Evolutionary conservation across 2,329 filamentous ascomycete species (phyloP), one percentile per base, ranked within the genome.

Genomic region (Atkinsonella hypoxylon): DNA sequence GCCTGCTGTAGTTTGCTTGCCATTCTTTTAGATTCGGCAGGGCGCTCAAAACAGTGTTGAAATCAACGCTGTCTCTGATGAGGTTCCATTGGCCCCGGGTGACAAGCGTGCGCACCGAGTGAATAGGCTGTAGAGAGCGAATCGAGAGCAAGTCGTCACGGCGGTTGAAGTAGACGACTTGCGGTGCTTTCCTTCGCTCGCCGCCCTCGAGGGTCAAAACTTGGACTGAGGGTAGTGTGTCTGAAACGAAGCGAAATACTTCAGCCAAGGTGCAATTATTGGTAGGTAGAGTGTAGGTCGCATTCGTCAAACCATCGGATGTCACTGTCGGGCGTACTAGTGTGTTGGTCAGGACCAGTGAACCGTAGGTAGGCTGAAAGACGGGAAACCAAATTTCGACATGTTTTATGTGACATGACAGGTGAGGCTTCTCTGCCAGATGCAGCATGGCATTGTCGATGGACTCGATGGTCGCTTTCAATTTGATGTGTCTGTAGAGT

Each of bases 301-400:
- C 74, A 42, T 73, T 75, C n/a, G 74, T 75, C 51, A 79, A 66
- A 31, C 76, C 76, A 53, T 78, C 75, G 40, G 71, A 70, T 2
- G 74, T 76, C n/a, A 79, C 71, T 0, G 71, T 76, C 8, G 76
- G 76, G 10, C 78, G 64, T 2, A 70, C 65, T 47, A 73, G 66
- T 0, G 68, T 70, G 40, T 70, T 69, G 15, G 71, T 70, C 18
- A 70, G 56, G 4, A 69, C 66, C 40, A 68, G 59, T 5, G 73
- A 67, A 10, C 70, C 67, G 51, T 72, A 70, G 12, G 74, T 76
- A 18, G 77, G 78, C 56, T 82, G 76, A 58, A 85, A 89, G 40
- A 88, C 83, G 3, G 85, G 85, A 54, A 89, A 85, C 83, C 85
- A 89, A 41, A 88, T 74, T 65, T 89, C 85, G 53, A 88, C 76